These are phyloP conservation scores for Lignosus rhinocerotis DNA, from an alignment of 1,284 basidiomycete species.

Conservation along the genomic window DNA sequence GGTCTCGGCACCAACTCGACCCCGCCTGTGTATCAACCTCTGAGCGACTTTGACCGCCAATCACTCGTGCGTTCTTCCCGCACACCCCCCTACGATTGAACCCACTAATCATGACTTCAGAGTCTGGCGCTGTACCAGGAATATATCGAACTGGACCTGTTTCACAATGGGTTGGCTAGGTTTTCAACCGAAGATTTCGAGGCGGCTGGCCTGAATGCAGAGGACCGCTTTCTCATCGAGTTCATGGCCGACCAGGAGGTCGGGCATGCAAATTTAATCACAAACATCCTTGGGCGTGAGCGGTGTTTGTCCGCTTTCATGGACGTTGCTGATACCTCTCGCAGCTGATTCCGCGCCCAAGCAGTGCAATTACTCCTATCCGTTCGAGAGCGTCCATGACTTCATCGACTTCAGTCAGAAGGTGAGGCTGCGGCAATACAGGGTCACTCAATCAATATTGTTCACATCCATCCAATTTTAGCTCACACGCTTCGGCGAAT, in stretches of 20 bases:
- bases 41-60: constrained; percentile 64
- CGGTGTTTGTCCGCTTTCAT: constrained; percentile 20
- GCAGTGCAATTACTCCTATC: constrained; percentile 63
- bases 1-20: constrained; percentile 43
- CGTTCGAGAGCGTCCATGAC: constrained; percentile 57
- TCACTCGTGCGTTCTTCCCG: constrained; percentile 41
- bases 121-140: constrained; percentile 64
- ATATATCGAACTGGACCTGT: constrained; percentile 62
- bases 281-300: constrained; percentile 47
- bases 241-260: constrained; percentile 64
- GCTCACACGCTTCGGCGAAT: constrained; percentile 59
- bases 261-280: constrained; percentile 50
- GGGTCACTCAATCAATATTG: neutral
- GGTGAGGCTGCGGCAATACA: neutral
- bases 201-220: constrained; percentile 51
- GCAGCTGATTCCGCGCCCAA: constrained; percentile 37
- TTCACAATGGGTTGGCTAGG: constrained; percentile 56
- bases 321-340: constrained; percentile 10
- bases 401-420: constrained; percentile 65
- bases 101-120: constrained; percentile 22
- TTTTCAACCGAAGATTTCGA: constrained; percentile 61
- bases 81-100: neutral
- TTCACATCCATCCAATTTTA: constrained; percentile 13
- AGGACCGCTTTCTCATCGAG: constrained; percentile 54
- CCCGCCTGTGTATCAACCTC: constrained; percentile 47